Percentiles rank a stretch among this genome's conserved stretches.
Conservation (phyloP, 352 stramenopile genomes). For the Phytophthora quininea region DNA sequence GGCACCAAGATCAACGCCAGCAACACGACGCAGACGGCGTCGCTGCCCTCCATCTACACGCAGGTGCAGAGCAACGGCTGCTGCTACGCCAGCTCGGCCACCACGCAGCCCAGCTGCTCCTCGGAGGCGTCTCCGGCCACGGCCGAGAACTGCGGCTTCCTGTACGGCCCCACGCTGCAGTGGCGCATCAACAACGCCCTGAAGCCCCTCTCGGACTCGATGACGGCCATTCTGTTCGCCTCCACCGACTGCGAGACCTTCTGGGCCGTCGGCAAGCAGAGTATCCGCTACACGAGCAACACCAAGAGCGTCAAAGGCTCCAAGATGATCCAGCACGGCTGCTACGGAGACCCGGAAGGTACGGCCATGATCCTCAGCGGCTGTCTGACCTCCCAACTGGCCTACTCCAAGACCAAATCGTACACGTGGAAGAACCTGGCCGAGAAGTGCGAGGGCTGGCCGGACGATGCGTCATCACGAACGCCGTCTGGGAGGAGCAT, state of each 20-base stretch:
- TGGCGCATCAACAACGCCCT: slow-evolving; percentile 78
- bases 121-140: slow-evolving; percentile 60
- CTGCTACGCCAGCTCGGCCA: slow-evolving; percentile 71
- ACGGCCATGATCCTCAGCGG: slow-evolving; percentile 77
- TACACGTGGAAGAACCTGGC: slow-evolving; percentile 87
- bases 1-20: slow-evolving; percentile 81
- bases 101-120: slow-evolving; percentile 67
- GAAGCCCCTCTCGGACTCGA: slow-evolving; percentile 48
- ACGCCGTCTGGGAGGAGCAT: slow-evolving; percentile 85
- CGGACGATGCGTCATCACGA: slow-evolving; percentile 84
- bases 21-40: slow-evolving; percentile 75
- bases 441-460: slow-evolving; percentile 76
- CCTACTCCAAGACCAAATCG: slow-evolving; percentile 79
- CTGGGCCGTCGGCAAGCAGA: slow-evolving; percentile 79
- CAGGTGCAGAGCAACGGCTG: slow-evolving; percentile 73
- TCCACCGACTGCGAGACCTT: slow-evolving; percentile 87
- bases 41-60: slow-evolving; percentile 78
- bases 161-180: slow-evolving; percentile 84
- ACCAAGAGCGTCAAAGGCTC: slow-evolving; percentile 72
- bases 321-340: slow-evolving; percentile 87
- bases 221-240: slow-evolving; percentile 83
- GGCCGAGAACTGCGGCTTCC: slow-evolving; percentile 79
- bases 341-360: slow-evolving; percentile 71
- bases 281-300: slow-evolving; percentile 78
- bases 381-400: slow-evolving; percentile 77